A percentile compares a stretch with the other conserved stretches of the same genome.
Conservation (phyloP, 345 rosid species). For the Iberis pinnata region DNA sequence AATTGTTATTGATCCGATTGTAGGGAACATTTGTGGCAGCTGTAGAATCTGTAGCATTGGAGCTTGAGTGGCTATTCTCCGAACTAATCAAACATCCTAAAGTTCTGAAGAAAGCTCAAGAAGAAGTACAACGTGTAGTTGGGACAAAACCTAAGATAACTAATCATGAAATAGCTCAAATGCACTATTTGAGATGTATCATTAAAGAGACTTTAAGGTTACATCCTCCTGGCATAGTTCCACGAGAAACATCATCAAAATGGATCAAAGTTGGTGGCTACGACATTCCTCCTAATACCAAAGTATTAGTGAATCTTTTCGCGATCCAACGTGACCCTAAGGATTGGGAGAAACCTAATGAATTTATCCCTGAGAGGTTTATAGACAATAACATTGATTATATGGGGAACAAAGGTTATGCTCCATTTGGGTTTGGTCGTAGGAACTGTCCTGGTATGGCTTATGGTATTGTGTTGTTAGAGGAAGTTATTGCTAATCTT, state of each 20-base stretch:
- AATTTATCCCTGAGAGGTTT: constrained; percentile 29
- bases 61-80: constrained; percentile 24
- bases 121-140: constrained; percentile 22
- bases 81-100: constrained; percentile 26
- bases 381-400: constrained; percentile 15
- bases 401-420: constrained; percentile 26
- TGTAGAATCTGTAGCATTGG: constrained; percentile 22
- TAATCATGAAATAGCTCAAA: constrained; percentile 14
- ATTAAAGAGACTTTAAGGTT: constrained; percentile 27
- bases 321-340: constrained; percentile 27
- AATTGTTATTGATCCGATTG: not conserved
- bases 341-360: constrained; percentile 27
- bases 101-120: constrained; percentile 24
- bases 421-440: constrained; percentile 29
- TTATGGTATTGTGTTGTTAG: constrained; percentile 16
- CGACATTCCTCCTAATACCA: constrained; percentile 26
- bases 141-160: constrained; percentile 22
- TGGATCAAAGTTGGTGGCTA: constrained; percentile 20
- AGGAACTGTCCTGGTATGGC: constrained; percentile 30
- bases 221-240: constrained; percentile 24
- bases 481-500: constrained; percentile 21
- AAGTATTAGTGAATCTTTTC: constrained; percentile 21
- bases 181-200: constrained; percentile 28
- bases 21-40: constrained; percentile 29
- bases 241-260: constrained; percentile 13